Conservation (phyloP, 1,139 yeast genomes). For the Suhomyces bolitotheri region DNA sequence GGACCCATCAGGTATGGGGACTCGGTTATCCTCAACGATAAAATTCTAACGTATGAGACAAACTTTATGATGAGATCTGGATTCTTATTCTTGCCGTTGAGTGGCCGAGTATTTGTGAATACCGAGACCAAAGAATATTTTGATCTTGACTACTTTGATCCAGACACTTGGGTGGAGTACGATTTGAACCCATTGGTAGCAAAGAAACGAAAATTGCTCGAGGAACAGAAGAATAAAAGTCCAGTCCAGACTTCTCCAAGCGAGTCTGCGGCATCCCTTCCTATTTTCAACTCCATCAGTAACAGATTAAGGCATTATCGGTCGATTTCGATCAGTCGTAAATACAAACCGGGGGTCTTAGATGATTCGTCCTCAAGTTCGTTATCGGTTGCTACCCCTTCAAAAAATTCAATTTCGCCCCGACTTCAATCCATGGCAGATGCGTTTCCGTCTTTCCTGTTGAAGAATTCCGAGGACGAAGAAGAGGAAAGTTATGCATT, state of each 20-base stretch:
- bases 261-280: constrained; percentile 16
- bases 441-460: constrained; percentile 4
- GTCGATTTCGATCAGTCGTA: constrained; percentile 19
- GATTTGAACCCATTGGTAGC: constrained; percentile 76
- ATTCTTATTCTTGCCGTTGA: constrained; percentile 71
- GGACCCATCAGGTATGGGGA: constrained; percentile 88
- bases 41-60: constrained; percentile 73
- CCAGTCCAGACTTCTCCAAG: background rate
- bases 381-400: background rate
- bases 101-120: constrained; percentile 73
- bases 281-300: constrained; percentile 27
- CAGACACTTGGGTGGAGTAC: constrained; percentile 76
- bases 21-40: constrained; percentile 70
- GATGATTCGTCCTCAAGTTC: constrained; percentile 1
- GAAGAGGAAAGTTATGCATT: constrained; percentile 20
- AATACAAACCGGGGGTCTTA: constrained; percentile 3
- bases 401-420: constrained; percentile 5
- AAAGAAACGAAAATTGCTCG: constrained; percentile 30
- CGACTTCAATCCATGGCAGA: constrained; percentile 2
- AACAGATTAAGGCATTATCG: constrained; percentile 24
- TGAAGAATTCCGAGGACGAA: constrained; percentile 7
- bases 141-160: constrained; percentile 75
- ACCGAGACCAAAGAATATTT: constrained; percentile 55
- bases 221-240: constrained; percentile 7
- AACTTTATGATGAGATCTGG: constrained; percentile 89